Evolutionary conservation across 2,329 filamentous ascomycete genomes (phyloP).

Genomic region (Talaromyces amestolkiae): DNA sequence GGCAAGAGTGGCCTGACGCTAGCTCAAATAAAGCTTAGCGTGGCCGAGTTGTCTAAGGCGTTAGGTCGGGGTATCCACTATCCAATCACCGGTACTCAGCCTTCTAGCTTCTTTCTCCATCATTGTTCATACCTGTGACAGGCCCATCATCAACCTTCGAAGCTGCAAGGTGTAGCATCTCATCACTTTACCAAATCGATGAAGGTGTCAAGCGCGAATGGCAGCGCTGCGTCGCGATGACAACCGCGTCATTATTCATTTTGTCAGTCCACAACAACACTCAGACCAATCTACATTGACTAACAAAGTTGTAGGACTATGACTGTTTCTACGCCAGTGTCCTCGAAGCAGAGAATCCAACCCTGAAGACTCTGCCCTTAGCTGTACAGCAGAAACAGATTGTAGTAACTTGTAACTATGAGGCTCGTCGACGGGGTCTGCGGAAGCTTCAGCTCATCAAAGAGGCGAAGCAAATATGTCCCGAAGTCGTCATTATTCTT

Average conservation of each 20-base stretch:
- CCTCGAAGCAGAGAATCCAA: constrained; percentile 75
- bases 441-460: constrained; percentile 80
- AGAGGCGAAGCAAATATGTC: constrained; percentile 76
- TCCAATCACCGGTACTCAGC: too few relatives aligned
- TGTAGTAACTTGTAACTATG: constrained; percentile 90
- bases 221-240: constrained; percentile 49
- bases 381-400: constrained; percentile 93
- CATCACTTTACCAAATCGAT: background rate
- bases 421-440: constrained; percentile 65
- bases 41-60: background rate
- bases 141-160: background rate
- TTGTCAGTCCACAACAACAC: constrained; percentile 55
- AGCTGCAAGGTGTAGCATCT: background rate
- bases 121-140: too few relatives aligned
- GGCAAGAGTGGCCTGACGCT: background rate
- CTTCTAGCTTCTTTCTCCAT: too few relatives aligned
- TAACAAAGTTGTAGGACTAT: constrained; percentile 40
- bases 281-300: background rate
- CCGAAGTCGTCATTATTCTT: constrained; percentile 78
- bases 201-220: constrained; percentile 12
- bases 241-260: constrained; percentile 72
- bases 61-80: background rate
- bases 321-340: constrained; percentile 91
- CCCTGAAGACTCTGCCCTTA: constrained; percentile 68
- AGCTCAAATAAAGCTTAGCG: background rate